Conservation (phyloP, 371 early-diverging fungal species). For the Rhizomucor pusillus region DNA sequence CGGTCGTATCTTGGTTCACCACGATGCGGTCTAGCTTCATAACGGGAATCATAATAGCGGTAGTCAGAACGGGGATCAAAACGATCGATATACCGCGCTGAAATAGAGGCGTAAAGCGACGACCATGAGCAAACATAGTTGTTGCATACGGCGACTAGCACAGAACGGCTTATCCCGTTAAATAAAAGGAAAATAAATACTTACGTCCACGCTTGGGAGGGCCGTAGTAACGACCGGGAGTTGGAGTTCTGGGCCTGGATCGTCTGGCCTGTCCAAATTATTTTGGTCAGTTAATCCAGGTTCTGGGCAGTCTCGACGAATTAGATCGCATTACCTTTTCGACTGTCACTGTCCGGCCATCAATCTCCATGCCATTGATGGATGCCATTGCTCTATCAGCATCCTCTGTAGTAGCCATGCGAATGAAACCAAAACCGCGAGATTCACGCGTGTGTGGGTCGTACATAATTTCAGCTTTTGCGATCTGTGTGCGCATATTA, state of each 20-base stretch:
- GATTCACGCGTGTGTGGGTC: conserved; percentile 84
- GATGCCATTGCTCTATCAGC: conserved; percentile 71
- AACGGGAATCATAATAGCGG: conserved; percentile 21
- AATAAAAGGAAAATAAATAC: conserved; percentile 5
- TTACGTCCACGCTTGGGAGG: conserved; percentile 66
- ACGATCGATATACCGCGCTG: conserved; percentile 21
- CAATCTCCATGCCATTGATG: conserved; percentile 66
- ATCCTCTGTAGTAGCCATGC: conserved; percentile 68
- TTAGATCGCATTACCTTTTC: conserved; percentile 55
- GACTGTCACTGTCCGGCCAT: conserved; percentile 72
- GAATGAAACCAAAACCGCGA: conserved; percentile 84
- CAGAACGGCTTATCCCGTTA: conserved; percentile 1
- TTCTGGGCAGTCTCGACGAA: no score
- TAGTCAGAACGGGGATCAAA: conserved; percentile 19
- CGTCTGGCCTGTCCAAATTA: conserved; percentile 56
- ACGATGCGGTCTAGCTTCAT: conserved; percentile 29
- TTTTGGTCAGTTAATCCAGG: not conserved
- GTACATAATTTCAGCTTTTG: conserved; percentile 72
- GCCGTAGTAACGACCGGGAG: conserved; percentile 86
- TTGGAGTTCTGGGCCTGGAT: conserved; percentile 76
- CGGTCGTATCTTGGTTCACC: conserved; percentile 46
- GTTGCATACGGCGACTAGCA: conserved; percentile 17
- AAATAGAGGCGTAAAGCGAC: conserved; percentile 12
- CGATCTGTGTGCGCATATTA: conserved; percentile 40
- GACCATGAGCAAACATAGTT: conserved; percentile 24